phyloP scores from a whole-genome alignment of 306 rosid species.

The Sphenostylis stenocarpa region DNA sequence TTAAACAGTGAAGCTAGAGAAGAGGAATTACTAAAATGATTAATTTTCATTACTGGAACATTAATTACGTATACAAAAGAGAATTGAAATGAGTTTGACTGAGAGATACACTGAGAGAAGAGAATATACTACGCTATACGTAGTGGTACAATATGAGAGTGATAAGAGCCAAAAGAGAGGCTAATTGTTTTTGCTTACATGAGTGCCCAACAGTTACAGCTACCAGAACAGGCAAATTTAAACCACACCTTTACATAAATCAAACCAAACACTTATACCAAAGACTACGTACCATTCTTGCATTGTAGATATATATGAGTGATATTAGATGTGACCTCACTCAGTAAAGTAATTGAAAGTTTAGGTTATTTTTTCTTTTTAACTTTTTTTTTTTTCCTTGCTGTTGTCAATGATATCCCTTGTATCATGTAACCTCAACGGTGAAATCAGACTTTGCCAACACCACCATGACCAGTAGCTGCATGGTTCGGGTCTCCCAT shows the following conservation, averaged over 20 bases:
- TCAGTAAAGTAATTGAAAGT: slow-evolving; percentile 16
- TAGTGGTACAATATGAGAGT: slow-evolving; percentile 27
- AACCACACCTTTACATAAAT: slow-evolving; percentile 45
- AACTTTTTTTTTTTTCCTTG: too few relatives aligned
- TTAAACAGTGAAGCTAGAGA: not conserved
- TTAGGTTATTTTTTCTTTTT: slow-evolving; percentile 29
- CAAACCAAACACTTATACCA: slow-evolving; percentile 37
- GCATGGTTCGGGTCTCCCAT: slow-evolving; percentile 23
- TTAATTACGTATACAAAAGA: slow-evolving; percentile 38
- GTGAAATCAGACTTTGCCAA: slow-evolving; percentile 35
- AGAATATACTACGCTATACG: slow-evolving; percentile 24
- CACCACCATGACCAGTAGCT: not conserved
- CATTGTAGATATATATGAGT: slow-evolving; percentile 33
- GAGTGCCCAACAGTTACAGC: slow-evolving; percentile 24
- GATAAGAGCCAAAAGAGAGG: slow-evolving; percentile 12
- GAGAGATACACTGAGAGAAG: slow-evolving; percentile 35
- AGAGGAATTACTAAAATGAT: slow-evolving; percentile 24
- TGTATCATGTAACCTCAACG: slow-evolving; percentile 7
- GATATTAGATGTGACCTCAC: slow-evolving; percentile 11
- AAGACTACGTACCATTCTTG: slow-evolving; percentile 24
- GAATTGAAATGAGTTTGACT: slow-evolving; percentile 39
- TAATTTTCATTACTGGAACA: slow-evolving; percentile 35
- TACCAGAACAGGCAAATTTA: slow-evolving; percentile 28
- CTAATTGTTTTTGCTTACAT: slow-evolving; percentile 1
- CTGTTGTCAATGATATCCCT: slow-evolving; percentile 1